phyloP scores from a whole-genome alignment of 2,329 filamentous ascomycete species.

The Karstenula rhodostoma region DNA sequence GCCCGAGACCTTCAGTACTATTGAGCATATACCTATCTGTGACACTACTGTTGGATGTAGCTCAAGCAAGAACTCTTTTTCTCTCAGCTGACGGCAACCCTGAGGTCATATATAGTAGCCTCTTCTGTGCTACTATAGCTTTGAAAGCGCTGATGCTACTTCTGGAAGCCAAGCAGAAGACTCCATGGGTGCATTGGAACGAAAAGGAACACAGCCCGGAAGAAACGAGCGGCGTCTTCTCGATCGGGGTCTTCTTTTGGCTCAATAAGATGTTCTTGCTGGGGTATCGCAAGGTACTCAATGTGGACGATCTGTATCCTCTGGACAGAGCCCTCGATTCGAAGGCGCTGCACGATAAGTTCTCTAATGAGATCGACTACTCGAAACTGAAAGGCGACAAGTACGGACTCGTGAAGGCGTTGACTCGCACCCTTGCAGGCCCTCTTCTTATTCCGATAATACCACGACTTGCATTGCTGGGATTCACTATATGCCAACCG shows the following conservation, averaged over 20 bases:
- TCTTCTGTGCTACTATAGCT: conserved; percentile 25
- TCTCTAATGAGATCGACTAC: conserved; percentile 21
- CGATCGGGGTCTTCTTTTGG: conserved; percentile 48
- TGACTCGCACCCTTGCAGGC: conserved; percentile 31
- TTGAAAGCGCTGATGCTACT: conserved; percentile 29
- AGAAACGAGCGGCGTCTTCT: conserved; percentile 44
- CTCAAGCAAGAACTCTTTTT: conserved; percentile 26
- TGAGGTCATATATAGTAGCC: conserved; percentile 18
- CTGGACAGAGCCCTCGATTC: conserved; percentile 28
- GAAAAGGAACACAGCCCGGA: conserved; percentile 42
- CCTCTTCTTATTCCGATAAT: conserved; percentile 33
- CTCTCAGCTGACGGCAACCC: conserved; percentile 11
- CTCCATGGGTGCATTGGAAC: conserved; percentile 32
- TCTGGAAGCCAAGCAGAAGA: conserved; percentile 34
- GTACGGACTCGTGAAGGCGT: conserved; percentile 30
- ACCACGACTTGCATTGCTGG: conserved; percentile 33
- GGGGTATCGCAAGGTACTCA: conserved; percentile 40
- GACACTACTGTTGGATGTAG: conserved; percentile 25
- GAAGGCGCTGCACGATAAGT: conserved; percentile 24
- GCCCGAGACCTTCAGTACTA: conserved; percentile 25
- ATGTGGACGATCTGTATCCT: conserved; percentile 39
- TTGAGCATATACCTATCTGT: conserved; percentile 25
- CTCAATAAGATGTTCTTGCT: conserved; percentile 42
- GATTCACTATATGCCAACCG: conserved; percentile 37
- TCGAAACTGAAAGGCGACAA: conserved; percentile 22